Evolutionary conservation across 345 rosid genomes (phyloP).

Genomic region (Salix dunnii): DNA sequence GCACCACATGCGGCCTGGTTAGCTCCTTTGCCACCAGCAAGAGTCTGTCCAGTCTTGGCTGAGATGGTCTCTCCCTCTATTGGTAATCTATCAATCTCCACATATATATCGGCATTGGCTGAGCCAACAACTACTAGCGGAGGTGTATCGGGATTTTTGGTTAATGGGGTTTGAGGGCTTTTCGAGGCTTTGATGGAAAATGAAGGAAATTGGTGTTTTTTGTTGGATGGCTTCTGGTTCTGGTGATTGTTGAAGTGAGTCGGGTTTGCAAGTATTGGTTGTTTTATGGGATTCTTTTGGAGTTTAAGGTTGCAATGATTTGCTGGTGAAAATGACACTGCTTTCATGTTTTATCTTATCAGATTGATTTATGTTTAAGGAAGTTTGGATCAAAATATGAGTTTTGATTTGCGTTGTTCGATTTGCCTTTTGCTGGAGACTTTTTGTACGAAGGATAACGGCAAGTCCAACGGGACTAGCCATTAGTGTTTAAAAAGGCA

Average conservation of each 20-base stretch:
- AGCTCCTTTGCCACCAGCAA: conserved; percentile 93
- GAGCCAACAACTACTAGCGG: conserved; percentile 89
- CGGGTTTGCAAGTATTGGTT: neutral
- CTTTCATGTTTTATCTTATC: conserved; percentile 10
- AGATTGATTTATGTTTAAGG: too few species aligned
- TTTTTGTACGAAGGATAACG: too few species aligned
- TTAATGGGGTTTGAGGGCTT: conserved; percentile 1
- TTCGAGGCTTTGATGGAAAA: conserved; percentile 8
- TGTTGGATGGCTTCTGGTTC: conserved; percentile 5
- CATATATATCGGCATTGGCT: conserved; percentile 82
- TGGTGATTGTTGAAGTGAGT: conserved; percentile 9
- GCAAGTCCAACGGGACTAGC: too few species aligned
- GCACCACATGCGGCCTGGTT: conserved; percentile 94
- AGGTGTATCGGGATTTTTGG: conserved; percentile 18
- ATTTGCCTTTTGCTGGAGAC: too few species aligned
- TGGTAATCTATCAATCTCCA: conserved; percentile 80
- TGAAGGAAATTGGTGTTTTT: conserved; percentile 3
- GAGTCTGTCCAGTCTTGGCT: conserved; percentile 66
- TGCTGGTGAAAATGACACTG: conserved; percentile 3
- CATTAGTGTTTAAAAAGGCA: too few species aligned
- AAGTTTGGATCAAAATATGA: too few species aligned
- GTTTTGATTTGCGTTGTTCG: too few species aligned
- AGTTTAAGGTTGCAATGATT: conserved; percentile 8
- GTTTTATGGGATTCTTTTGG: neutral
- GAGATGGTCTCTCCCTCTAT: conserved; percentile 77